Conservation (phyloP, 257 asterid genomes). For the Przewalskia tangutica region DNA sequence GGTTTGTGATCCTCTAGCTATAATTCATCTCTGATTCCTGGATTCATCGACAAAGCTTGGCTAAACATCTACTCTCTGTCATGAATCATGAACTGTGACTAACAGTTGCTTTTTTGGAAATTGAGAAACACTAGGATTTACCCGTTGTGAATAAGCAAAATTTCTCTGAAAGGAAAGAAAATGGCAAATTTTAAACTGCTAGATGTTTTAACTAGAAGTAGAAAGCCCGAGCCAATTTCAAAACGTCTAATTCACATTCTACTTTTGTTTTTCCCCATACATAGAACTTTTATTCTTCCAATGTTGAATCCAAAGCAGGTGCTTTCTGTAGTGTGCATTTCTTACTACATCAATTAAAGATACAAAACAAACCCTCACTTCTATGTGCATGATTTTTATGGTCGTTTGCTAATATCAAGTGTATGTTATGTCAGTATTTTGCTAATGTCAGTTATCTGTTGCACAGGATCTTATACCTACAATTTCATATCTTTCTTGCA, state of each 20-base stretch:
- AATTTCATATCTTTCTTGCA: constrained; percentile 63
- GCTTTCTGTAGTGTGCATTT: not conserved
- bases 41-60: not conserved
- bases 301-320: not conserved
- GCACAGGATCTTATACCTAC: constrained; percentile 67
- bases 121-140: not conserved
- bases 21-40: constrained; percentile 2
- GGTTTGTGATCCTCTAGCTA: constrained; percentile 31
- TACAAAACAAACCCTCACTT: not conserved
- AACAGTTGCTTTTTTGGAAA: not conserved
- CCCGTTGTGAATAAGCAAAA: not conserved
- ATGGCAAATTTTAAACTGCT: not conserved
- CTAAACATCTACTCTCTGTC: not conserved
- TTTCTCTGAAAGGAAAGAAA: not conserved
- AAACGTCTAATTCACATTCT: not conserved
- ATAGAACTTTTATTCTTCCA: not conserved
- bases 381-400: not conserved
- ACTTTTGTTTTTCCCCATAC: not conserved
- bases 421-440: not conserved
- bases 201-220: not conserved
- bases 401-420: not conserved
- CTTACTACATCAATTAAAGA: not conserved
- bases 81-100: not conserved
- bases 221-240: not conserved
- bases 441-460: not conserved